Evolutionary conservation across 1,284 basidiomycete species (phyloP).

Genomic region (Anthracocystis walkeri): DNA sequence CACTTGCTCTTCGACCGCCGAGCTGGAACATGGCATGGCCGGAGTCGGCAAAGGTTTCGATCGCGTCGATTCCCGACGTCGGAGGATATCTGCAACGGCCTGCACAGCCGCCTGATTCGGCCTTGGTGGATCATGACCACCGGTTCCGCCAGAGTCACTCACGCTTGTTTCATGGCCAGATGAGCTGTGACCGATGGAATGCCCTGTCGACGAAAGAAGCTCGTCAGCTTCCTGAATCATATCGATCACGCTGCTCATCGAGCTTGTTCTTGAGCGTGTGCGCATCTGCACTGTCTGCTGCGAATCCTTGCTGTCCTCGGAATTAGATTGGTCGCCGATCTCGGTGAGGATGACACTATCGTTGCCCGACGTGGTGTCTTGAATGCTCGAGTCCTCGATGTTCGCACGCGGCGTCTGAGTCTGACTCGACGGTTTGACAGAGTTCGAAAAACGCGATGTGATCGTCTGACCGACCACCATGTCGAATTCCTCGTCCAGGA

Average conservation of each 20-base stretch:
- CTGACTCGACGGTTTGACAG: conserved; percentile 1
- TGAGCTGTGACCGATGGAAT: conserved; percentile 37
- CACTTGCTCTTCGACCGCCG: not conserved
- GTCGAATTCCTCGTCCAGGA: conserved; percentile 43
- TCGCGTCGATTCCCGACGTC: conserved; percentile 16
- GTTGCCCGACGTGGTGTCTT: not conserved
- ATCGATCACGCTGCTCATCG: conserved; percentile 34
- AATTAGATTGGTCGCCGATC: not conserved
- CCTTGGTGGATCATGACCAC: conserved; percentile 37
- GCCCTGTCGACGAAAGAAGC: conserved; percentile 34
- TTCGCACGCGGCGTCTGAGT: not conserved
- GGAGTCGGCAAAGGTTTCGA: conserved; percentile 13
- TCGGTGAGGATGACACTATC: not conserved
- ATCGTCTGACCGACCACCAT: conserved; percentile 32
- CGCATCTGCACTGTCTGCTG: conserved; percentile 15
- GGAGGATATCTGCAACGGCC: conserved; percentile 17
- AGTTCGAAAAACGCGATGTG: conserved; percentile 17
- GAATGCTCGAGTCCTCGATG: not conserved
- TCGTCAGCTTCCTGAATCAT: conserved; percentile 41
- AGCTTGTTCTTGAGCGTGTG: conserved; percentile 20
- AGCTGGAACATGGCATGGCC: not conserved
- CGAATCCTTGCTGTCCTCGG: conserved; percentile 18
- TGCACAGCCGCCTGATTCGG: conserved; percentile 16
- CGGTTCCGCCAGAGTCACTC: conserved; percentile 36
- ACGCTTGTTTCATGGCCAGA: conserved; percentile 26